Evolutionary conservation across 306 rosid genomes (phyloP), one percentile per base, ranked within the genome.

Genomic region (Trifolium subterraneum): DNA sequence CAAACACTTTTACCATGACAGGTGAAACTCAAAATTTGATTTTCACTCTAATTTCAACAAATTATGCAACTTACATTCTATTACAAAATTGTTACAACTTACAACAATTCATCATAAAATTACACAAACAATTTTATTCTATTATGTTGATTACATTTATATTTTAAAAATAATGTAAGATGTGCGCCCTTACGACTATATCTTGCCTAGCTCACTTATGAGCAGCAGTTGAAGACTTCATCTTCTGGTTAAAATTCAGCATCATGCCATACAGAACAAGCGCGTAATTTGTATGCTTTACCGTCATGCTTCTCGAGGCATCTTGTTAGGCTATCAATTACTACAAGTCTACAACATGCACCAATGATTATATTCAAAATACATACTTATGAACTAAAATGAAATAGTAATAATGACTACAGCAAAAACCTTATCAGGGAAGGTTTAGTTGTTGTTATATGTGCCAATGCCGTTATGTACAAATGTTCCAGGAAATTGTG

Each of bases 241-340:
- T 52, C 86, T 76, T 59, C 80, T 16, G 8, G 70, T 29, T 10
- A 14, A 75, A 63, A 16, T 55, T 42, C 19, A 66, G 31, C 31
- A 66, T 52, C 76, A 76, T 33, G 62, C 55, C 74, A 71, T 71
- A 75, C 66, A 47, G 72, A 73, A 65, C 75, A 62, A 50, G 41
- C 20, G 33, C 62, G 52, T 25, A 76, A 70, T 66, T 61, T 14
- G 44, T 54, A 47, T 42, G 70, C 76, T 59, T 64, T 12, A 77
- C 29, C 59, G 27, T 67, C 19, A 6, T 18, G 50, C 44, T 70
- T 73, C 39, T 20, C 25, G 39, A 62, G 72, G 75, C 70, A 68
- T 75, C 73, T 85, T 77, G n/a, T n/a, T n/a, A n/a, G n/a, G n/a
- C n/a, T n/a, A n/a, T 16, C 56, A 74, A 19, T 56, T 47, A 67